Evolutionary conservation across 495 filamentous ascomycete species (phyloP).

Genomic region (Lophiostoma macrostomum): DNA sequence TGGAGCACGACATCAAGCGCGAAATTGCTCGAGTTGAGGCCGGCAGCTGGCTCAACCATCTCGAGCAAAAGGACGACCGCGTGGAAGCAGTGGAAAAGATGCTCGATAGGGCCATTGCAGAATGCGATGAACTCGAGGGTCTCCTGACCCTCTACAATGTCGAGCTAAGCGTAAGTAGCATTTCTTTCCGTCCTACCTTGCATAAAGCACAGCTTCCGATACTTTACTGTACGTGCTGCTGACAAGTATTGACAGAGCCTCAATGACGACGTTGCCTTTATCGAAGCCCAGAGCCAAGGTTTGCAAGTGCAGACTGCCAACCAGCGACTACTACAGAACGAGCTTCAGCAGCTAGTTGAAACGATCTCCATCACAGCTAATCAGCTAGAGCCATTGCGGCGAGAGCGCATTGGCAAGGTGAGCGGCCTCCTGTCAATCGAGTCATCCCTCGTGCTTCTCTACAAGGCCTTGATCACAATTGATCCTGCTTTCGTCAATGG

Average conservation of each 20-base stretch:
- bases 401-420: slow-evolving; percentile 67
- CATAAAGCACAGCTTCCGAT: neutral
- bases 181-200: neutral
- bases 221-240: neutral
- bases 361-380: slow-evolving; percentile 79
- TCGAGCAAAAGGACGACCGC: slow-evolving; percentile 86
- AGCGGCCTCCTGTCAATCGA: slow-evolving; percentile 75
- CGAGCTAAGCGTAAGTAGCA: slow-evolving; percentile 75
- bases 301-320: slow-evolving; percentile 96
- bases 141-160: slow-evolving; percentile 90
- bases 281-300: slow-evolving; percentile 95
- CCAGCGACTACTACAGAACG: slow-evolving; percentile 87
- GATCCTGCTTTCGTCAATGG: slow-evolving; percentile 62
- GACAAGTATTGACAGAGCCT: slow-evolving; percentile 59
- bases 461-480: slow-evolving; percentile 92
- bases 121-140: slow-evolving; percentile 94
- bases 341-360: slow-evolving; percentile 74
- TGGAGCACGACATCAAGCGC: slow-evolving; percentile 77
- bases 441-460: slow-evolving; percentile 70
- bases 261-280: slow-evolving; percentile 92
- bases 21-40: slow-evolving; percentile 88
- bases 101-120: slow-evolving; percentile 81
- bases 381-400: slow-evolving; percentile 69
- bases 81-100: slow-evolving; percentile 76
- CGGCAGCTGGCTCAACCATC: slow-evolving; percentile 82